These are phyloP conservation scores for Graphilbum fragrans DNA, from an alignment of 2,329 filamentous ascomycete genomes.

Conservation along the genomic window DNA sequence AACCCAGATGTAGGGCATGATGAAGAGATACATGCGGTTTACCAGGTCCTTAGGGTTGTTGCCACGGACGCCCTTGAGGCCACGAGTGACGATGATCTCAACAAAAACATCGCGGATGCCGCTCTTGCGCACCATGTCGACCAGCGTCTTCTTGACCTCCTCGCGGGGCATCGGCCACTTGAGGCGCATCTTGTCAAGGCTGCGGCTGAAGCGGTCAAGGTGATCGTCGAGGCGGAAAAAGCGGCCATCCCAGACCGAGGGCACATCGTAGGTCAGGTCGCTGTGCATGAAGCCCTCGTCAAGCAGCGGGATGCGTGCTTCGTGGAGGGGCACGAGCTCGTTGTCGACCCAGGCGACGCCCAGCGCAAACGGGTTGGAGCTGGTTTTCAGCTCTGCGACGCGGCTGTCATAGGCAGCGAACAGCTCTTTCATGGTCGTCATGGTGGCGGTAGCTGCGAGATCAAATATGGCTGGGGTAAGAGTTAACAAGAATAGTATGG, in stretches of 20 bases:
- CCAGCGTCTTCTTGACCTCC: constrained; percentile 24
- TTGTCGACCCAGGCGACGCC: constrained; percentile 34
- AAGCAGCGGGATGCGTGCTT: constrained; percentile 35
- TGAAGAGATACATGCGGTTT: constrained; percentile 33
- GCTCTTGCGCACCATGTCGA: constrained; percentile 31
- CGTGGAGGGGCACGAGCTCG: constrained; percentile 25
- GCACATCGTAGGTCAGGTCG: constrained; percentile 40
- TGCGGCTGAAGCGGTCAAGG: constrained; percentile 27
- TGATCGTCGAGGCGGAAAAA: constrained; percentile 41
- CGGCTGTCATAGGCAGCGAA: constrained; percentile 7
- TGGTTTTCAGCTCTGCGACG: constrained; percentile 16
- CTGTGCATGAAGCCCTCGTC: constrained; percentile 40
- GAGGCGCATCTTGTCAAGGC: constrained; percentile 32
- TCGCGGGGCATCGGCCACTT: constrained; percentile 26
- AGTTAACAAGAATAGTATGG: not conserved
- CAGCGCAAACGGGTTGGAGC: constrained; percentile 24
- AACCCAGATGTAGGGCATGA: constrained; percentile 35
- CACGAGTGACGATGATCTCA: constrained; percentile 37
- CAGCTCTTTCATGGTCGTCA: constrained; percentile 7
- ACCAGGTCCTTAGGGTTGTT: constrained; percentile 17
- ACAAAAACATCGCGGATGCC: constrained; percentile 37
- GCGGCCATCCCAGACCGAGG: constrained; percentile 36
- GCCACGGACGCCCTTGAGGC: constrained; percentile 27
- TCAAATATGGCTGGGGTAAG: not conserved
- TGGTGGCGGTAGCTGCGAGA: too few relatives aligned